Base-by-base conservation (phyloP, 2,329 filamentous ascomycete species). In the Epicoccum nigrum region DNA sequence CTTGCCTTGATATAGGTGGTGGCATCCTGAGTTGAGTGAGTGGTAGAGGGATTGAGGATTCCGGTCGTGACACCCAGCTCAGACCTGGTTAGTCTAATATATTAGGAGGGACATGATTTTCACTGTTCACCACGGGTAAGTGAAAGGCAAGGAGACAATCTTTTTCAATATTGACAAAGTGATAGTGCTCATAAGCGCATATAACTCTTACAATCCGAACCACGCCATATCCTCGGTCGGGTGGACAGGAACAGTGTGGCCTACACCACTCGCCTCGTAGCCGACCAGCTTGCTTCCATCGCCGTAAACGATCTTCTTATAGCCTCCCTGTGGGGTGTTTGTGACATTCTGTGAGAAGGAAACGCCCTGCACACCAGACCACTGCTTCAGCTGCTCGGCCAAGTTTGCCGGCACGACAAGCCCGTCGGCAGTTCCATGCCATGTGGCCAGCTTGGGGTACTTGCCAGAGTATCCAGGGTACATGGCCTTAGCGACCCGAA, bases 391-490 rank as follows among this genome's bases (percentile, higher is more conserved):
- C 37, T 60, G 51, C 51, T 69, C 68, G 7, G 38, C 52, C 45
- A 63, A 38, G 45, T 69, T 70, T 7, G 62, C 54, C 16, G 61
- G 57, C 12, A 51, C 55, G 9, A 74, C 67, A 7, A 70, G 55
- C 2, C 47, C 56, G 44, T 76, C 74, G n/a, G 54, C 60, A 11
- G 63, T 64, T 13, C 74, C 74, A 35, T 76, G 74, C 52, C 60
- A 74, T 9, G 70, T 70, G 51, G 66, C 60, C 62, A 76, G 61
- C 23, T 67, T 62, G 1, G 74, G 71, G 17, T 70, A 67, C 4
- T 54, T 44, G n/a, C 73, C 73, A 2, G 21, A 64, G 43, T 72
- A 76, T 2, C 68, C 68, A 3, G 73, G 70, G 51, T 72, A 74
- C 45, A 68, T 68, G n/a, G 64, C 64, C 17, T 62, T 63, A 16